Conservation (phyloP, 148 eudicot genomes). For the Agrostemma githago region DNA sequence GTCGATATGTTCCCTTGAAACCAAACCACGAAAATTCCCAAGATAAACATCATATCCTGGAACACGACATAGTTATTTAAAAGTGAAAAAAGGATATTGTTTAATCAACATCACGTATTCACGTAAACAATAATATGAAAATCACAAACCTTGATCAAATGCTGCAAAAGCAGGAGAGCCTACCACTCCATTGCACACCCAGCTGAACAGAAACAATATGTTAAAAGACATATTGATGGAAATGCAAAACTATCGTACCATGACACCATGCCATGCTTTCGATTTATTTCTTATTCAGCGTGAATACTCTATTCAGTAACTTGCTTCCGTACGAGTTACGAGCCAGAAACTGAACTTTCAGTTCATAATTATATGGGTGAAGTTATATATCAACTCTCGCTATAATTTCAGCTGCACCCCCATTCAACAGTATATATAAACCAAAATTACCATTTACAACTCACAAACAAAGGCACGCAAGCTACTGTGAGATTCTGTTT, state of each 20-base stretch:
- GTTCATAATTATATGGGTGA: not conserved
- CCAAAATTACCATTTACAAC: not conserved
- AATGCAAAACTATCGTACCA: too few relatives aligned
- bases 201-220: slow-evolving; percentile 35
- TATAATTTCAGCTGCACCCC: not conserved
- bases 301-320: not conserved
- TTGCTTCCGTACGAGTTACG: not conserved
- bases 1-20: slow-evolving; percentile 85
- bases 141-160: slow-evolving; percentile 79
- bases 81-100: not conserved
- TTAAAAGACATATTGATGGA: not conserved
- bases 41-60: slow-evolving; percentile 94
- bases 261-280: not conserved
- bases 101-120: not conserved
- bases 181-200: slow-evolving; percentile 94
- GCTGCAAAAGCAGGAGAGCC: slow-evolving; percentile 99
- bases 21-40: slow-evolving; percentile 90
- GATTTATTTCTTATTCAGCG: not conserved
- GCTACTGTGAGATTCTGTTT: not conserved
- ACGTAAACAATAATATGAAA: not conserved
- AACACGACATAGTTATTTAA: not conserved
- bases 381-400: not conserved
- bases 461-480: not conserved
- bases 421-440: not conserved
- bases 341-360: not conserved